Evolutionary conservation across 805 yeast genomes (phyloP).

Genomic region (Kuraishia floccosa): DNA sequence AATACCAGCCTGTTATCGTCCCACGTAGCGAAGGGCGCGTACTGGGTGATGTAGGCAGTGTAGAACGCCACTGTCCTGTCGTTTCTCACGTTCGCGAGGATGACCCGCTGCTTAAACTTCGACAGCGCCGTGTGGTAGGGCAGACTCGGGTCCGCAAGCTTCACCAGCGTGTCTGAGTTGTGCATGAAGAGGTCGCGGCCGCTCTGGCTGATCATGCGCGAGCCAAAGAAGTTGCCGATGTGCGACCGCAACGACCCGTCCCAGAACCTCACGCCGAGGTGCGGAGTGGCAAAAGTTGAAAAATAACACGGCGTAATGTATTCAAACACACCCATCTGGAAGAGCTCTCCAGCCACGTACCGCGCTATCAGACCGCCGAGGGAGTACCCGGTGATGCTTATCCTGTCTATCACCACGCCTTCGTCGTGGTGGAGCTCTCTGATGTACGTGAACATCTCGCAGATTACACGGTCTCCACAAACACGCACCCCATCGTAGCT

Average conservation of each 20-base stretch:
- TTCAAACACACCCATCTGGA: constrained; percentile 38
- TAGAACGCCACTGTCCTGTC: constrained; percentile 86
- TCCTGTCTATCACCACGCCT: constrained; percentile 26
- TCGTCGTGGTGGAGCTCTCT: constrained; percentile 19
- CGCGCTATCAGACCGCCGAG: constrained; percentile 81
- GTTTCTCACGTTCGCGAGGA: constrained; percentile 66
- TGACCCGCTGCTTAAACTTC: constrained; percentile 42
- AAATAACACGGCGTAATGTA: constrained; percentile 49
- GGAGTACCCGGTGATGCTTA: constrained; percentile 81
- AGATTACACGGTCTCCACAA: constrained; percentile 58
- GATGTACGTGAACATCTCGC: constrained; percentile 44
- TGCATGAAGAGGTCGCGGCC: constrained; percentile 66
- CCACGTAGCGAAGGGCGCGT: constrained; percentile 61
- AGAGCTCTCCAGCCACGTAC: constrained; percentile 51
- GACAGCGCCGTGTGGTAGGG: constrained; percentile 43
- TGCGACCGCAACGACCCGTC: constrained; percentile 17
- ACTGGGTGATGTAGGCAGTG: constrained; percentile 66
- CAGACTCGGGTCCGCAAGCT: constrained; percentile 40
- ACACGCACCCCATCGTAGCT: constrained; percentile 81
- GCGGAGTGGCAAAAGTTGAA: constrained; percentile 72
- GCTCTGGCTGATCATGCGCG: constrained; percentile 47
- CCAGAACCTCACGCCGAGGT: constrained; percentile 51
- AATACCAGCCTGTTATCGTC: constrained; percentile 33
- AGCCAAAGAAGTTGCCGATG: constrained; percentile 38
- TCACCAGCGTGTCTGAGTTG: constrained; percentile 32